Evolutionary conservation across 2,329 filamentous ascomycete species (phyloP).

Genomic region (Alternaria angustiovoidea): DNA sequence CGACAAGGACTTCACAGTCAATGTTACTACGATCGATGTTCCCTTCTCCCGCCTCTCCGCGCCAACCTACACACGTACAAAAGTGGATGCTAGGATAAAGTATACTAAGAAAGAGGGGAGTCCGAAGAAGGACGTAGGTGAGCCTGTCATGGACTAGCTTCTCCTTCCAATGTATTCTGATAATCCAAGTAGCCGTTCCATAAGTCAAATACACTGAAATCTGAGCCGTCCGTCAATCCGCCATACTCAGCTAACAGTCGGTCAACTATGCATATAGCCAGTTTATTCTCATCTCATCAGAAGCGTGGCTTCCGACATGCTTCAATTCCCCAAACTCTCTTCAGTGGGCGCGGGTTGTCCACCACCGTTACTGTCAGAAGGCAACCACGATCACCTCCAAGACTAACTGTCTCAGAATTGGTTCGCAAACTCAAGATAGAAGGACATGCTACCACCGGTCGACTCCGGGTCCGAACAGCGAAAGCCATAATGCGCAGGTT

Average conservation of each 20-base stretch:
- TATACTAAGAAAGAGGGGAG: not conserved
- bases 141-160: conserved; percentile 13
- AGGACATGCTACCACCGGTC: not conserved
- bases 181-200: conserved; percentile 13
- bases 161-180: conserved; percentile 11
- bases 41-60: conserved; percentile 53
- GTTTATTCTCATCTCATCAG: not conserved
- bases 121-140: conserved; percentile 18
- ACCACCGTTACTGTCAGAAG: not conserved
- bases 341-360: not conserved
- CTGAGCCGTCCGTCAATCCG: not conserved
- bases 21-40: conserved; percentile 59
- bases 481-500: conserved; percentile 7
- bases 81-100: not conserved
- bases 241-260: not conserved
- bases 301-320: not conserved
- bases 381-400: conserved; percentile 7
- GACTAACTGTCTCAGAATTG: conserved; percentile 1
- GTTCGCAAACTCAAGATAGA: conserved; percentile 1
- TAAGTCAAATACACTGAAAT: conserved; percentile 1
- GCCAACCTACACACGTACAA: not conserved
- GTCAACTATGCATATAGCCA: not conserved
- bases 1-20: conserved; percentile 11
- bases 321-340: not conserved
- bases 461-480: conserved; percentile 10